phyloP scores from a whole-genome alignment of 306 rosid species.

The Clitoria ternatea region DNA sequence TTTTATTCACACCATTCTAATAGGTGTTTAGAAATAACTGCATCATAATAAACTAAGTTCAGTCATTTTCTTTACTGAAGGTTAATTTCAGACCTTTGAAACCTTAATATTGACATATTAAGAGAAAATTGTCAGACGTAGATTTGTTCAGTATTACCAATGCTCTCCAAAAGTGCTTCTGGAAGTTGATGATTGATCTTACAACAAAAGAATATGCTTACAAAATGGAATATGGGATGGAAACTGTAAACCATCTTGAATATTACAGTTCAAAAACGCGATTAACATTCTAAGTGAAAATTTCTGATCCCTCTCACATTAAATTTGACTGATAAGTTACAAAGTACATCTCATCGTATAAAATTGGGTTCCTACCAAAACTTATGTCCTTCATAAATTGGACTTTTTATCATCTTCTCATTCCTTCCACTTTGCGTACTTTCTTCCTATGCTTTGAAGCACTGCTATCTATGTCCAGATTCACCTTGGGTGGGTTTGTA shows the following conservation, averaged over 20 bases:
- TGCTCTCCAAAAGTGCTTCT: background rate
- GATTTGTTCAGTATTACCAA: background rate
- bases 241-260: background rate
- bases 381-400: conserved; percentile 35
- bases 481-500: conserved; percentile 82
- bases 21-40: too few species aligned
- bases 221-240: background rate
- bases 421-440: conserved; percentile 48
- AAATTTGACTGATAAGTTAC: background rate
- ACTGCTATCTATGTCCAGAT: conserved; percentile 69
- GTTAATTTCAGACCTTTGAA: background rate
- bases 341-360: conserved; percentile 12
- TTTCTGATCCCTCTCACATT: background rate
- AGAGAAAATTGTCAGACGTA: background rate
- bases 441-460: conserved; percentile 76
- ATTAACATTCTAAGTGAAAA: background rate
- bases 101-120: background rate
- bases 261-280: conserved; percentile 14
- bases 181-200: background rate
- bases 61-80: too few species aligned
- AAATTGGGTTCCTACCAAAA: conserved; percentile 31
- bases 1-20: too few species aligned
- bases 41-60: too few species aligned
- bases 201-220: background rate
- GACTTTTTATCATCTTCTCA: conserved; percentile 28